Percentiles rank a stretch among this genome's conserved stretches.
phyloP scores from a whole-genome alignment of 2,329 filamentous ascomycete species.

The Trichothecium sympodiale region DNA sequence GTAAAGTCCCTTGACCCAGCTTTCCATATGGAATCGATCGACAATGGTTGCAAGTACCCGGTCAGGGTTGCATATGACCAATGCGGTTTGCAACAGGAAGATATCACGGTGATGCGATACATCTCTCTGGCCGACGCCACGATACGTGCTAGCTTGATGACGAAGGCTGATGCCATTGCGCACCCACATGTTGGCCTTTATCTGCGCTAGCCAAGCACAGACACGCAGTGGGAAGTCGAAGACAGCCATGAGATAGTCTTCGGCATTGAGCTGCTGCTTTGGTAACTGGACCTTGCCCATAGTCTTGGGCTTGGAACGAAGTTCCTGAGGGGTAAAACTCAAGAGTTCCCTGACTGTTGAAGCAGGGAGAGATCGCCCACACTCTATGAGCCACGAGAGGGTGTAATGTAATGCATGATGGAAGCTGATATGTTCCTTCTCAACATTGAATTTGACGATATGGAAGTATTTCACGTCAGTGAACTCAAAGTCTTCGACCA shows the following conservation, averaged over 20 bases:
- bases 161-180: slow-evolving; percentile 91
- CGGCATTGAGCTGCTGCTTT: slow-evolving; percentile 46
- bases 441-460: slow-evolving; percentile 79
- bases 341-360: slow-evolving; percentile 59
- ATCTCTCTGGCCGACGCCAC: slow-evolving; percentile 79
- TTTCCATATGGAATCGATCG: slow-evolving; percentile 79
- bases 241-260: slow-evolving; percentile 74
- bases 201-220: slow-evolving; percentile 93
- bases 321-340: slow-evolving; percentile 58
- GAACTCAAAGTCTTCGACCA: slow-evolving; percentile 68
- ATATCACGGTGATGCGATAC: slow-evolving; percentile 92
- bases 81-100: slow-evolving; percentile 81
- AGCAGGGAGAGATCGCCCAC: slow-evolving; percentile 62
- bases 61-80: slow-evolving; percentile 75
- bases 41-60: slow-evolving; percentile 81
- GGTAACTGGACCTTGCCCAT: slow-evolving; percentile 50
- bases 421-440: slow-evolving; percentile 87
- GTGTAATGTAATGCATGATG: slow-evolving; percentile 96
- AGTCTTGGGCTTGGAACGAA: slow-evolving; percentile 52
- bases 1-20: slow-evolving; percentile 80
- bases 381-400: slow-evolving; percentile 89
- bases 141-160: slow-evolving; percentile 90
- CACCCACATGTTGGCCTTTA: slow-evolving; percentile 98
- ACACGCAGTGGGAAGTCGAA: slow-evolving; percentile 92
- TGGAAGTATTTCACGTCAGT: slow-evolving; percentile 45